phyloP scores from a whole-genome alignment of 306 rosid genomes.

The Oxytropis ochrocephala region DNA sequence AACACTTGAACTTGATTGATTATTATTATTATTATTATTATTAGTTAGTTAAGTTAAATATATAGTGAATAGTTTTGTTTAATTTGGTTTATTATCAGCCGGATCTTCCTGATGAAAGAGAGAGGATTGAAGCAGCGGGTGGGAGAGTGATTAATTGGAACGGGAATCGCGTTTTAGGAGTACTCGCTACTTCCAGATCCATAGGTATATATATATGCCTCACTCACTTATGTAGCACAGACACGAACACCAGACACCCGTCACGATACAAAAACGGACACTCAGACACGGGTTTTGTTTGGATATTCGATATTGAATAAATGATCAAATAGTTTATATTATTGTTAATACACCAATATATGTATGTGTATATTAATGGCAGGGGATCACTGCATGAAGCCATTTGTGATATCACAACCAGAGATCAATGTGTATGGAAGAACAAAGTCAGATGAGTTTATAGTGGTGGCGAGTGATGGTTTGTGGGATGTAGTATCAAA shows the following conservation, averaged over 20 bases:
- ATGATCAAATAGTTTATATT: too few relatives aligned
- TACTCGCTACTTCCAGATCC: slow-evolving; percentile 64
- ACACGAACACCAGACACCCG: too few relatives aligned
- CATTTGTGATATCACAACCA: slow-evolving; percentile 47
- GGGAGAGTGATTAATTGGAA: slow-evolving; percentile 50
- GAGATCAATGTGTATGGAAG: slow-evolving; percentile 37
- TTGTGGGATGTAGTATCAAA: slow-evolving; percentile 63
- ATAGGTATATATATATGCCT: slow-evolving; percentile 37
- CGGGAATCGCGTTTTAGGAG: slow-evolving; percentile 48
- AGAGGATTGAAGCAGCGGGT: slow-evolving; percentile 61
- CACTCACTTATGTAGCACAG: too few relatives aligned
- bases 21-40: background rate
- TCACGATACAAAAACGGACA: too few relatives aligned
- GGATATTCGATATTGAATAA: too few relatives aligned
- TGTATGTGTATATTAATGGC: background rate
- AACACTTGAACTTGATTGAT: too few relatives aligned
- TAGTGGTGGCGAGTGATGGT: slow-evolving; percentile 61
- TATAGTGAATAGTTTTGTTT: background rate
- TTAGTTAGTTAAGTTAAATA: too few relatives aligned
- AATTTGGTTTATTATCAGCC: slow-evolving; percentile 24
- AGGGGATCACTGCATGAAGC: slow-evolving; percentile 61
- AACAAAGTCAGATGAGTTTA: slow-evolving; percentile 41
- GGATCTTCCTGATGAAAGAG: slow-evolving; percentile 52
- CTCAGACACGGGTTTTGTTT: too few relatives aligned
- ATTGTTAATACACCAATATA: too few relatives aligned